Percentiles rank a stretch among this genome's conserved stretches.
Conservation (phyloP, 2,329 filamentous ascomycete genomes). For the Pseudocercospora fijiensis region DNA sequence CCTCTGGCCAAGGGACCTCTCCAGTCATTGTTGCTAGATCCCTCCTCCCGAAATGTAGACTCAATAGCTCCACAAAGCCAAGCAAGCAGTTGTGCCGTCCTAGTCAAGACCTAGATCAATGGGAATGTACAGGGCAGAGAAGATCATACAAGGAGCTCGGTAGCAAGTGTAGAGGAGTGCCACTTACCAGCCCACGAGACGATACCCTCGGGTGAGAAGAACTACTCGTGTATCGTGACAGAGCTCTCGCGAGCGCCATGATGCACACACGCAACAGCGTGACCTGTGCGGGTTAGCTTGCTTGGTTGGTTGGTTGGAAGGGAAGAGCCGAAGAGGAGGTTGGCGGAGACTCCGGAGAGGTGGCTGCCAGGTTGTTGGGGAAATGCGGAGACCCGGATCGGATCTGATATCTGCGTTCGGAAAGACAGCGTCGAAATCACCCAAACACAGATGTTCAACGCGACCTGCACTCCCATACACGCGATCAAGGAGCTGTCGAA, state of each 20-base stretch:
- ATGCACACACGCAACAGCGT: background rate
- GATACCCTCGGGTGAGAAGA: background rate
- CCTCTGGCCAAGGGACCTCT: slow-evolving; percentile 47
- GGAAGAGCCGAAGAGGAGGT: background rate
- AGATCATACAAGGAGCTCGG: background rate
- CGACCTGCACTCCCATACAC: no score
- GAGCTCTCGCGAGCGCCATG: background rate
- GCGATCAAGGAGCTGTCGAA: no score
- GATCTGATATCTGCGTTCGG: background rate
- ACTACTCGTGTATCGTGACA: background rate
- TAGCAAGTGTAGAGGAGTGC: background rate
- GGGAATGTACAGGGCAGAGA: background rate
- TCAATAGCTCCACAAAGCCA: background rate
- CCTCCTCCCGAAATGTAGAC: background rate
- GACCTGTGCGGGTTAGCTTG: background rate
- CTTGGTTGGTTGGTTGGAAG: background rate
- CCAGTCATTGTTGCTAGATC: slow-evolving; percentile 37
- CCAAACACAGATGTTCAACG: no score
- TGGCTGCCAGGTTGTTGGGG: background rate
- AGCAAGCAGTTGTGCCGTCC: background rate
- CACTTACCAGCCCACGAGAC: background rate
- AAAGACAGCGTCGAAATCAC: no score
- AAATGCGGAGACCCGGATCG: background rate
- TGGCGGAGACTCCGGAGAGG: background rate
- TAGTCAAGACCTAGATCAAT: background rate